Conservation (phyloP, 1,139 yeast species). For the Suhomyces coccinellae region DNA sequence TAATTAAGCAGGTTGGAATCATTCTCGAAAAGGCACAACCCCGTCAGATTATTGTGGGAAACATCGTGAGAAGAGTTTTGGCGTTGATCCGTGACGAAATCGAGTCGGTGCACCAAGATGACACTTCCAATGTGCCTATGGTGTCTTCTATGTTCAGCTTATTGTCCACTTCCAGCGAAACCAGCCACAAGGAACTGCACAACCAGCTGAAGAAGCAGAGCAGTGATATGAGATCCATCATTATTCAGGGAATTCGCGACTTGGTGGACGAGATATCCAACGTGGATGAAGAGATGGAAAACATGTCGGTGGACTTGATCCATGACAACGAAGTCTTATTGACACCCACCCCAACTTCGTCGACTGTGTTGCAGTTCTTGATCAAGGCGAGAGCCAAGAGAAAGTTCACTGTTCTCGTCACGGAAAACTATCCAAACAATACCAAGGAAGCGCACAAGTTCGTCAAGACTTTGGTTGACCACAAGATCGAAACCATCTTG, state of each 20-base stretch:
- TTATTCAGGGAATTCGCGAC: constrained; percentile 92
- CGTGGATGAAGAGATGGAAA: constrained; percentile 87
- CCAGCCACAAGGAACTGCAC: constrained; percentile 30
- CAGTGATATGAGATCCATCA: constrained; percentile 78
- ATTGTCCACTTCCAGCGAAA: constrained; percentile 52
- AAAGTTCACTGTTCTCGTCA: constrained; percentile 86
- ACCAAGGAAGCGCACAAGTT: constrained; percentile 72
- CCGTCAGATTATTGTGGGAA: constrained; percentile 83
- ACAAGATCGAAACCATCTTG: constrained; percentile 85
- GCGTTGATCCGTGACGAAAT: constrained; percentile 87
- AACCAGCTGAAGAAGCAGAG: constrained; percentile 43
- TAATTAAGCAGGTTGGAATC: constrained; percentile 66
- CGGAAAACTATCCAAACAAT: constrained; percentile 91
- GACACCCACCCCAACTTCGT: constrained; percentile 92
- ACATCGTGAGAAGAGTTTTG: constrained; percentile 84
- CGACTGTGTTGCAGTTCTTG: constrained; percentile 83
- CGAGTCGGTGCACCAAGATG: constrained; percentile 48
- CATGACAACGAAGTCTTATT: constrained; percentile 91
- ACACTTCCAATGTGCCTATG: constrained; percentile 50
- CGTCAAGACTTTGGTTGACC: constrained; percentile 76
- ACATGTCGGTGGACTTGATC: constrained; percentile 87
- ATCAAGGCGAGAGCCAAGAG: constrained; percentile 87
- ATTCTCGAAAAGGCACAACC: constrained; percentile 66
- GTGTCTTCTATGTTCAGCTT: constrained; percentile 88
- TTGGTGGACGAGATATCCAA: constrained; percentile 88